Base-by-base conservation (phyloP, 805 yeast genomes). In the Sugiyamaella smithiae region DNA sequence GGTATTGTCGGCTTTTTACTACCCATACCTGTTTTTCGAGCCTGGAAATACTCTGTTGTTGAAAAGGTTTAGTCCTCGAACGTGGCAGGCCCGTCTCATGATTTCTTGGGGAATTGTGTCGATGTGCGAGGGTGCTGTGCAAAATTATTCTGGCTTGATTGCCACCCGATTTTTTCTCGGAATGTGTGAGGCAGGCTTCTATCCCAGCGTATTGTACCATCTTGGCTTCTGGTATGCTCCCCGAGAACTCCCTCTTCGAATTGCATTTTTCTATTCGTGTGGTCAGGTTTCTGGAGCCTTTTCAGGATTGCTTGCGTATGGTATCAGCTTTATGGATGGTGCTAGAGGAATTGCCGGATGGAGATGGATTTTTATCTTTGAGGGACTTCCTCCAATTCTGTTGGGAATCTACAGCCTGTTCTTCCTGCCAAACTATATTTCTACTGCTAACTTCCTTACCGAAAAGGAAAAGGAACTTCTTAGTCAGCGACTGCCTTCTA, bases 351-450 rank as follows among this genome's bases (percentile, higher is more conserved):
- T 49, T 8, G 53, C 52, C 4, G 60, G 61, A 20, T 69, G 73
- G 72, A 57, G 72, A 46, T 72, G 72, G 67, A 63, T 72, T 53
- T 73, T 67, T 52, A 59, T 73, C 40, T 59, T 73, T 43, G 75
- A 73, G 53, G 75, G 77, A 3, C 49, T 67, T 3, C 56, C 70
- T 20, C 69, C 77, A 11, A 54, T 72, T n/a, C 19, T 35, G 5
- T 20, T 26, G 6, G 47, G 47, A 11, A 36, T 44, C n/a, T 12
- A 19, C 29, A 44, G 43, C 24, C 64, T 62, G 46, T 57, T 66
- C 46, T 52, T 64, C 40, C 48, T 72, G 19, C 82, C 82, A 20
- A 78, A 76, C 53, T 69, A 72, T 66, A 83, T 82, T 17, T 65
- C 66, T 64, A 63, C 45, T 72, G 73, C 54, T 59, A 43, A 17